These are phyloP conservation scores for Dryas alaskensis DNA, from an alignment of 306 rosid genomes.

Conservation along the genomic window DNA sequence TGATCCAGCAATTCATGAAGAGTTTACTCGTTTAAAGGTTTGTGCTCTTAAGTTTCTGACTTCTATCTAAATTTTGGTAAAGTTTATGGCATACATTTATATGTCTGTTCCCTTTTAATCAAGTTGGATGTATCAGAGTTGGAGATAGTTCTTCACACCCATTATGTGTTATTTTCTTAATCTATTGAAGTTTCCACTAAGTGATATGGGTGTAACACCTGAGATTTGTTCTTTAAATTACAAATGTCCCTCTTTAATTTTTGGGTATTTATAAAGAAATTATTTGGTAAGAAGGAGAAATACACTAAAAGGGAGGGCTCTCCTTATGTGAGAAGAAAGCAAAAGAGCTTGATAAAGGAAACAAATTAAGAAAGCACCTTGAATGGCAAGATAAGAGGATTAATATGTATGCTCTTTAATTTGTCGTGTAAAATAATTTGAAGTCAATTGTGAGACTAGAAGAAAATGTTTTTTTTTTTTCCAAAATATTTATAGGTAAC, in stretches of 20 bases:
- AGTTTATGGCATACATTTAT: background rate
- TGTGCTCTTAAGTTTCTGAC: slow-evolving; percentile 9
- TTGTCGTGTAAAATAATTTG: background rate
- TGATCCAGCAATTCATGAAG: slow-evolving; percentile 94
- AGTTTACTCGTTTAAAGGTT: slow-evolving; percentile 86
- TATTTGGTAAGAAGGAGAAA: background rate
- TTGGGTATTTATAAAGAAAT: background rate
- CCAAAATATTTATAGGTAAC: background rate
- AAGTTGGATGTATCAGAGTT: background rate
- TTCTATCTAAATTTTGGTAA: background rate
- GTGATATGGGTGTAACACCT: background rate
- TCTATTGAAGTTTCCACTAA: background rate
- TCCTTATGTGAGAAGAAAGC: background rate
- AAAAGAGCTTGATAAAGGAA: background rate
- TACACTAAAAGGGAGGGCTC: background rate
- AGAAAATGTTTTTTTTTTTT: background rate
- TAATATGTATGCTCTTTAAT: background rate
- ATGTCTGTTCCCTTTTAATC: background rate
- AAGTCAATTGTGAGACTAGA: background rate
- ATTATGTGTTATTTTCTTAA: background rate
- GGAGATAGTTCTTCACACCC: background rate
- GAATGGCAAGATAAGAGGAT: background rate
- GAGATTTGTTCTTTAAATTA: background rate
- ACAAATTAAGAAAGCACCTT: background rate
- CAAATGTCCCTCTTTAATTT: background rate